Percentiles rank a stretch among this genome's conserved stretches.
These are phyloP conservation scores for Solanum clarkiae DNA, from an alignment of 257 asterid species.

Conservation along the genomic window DNA sequence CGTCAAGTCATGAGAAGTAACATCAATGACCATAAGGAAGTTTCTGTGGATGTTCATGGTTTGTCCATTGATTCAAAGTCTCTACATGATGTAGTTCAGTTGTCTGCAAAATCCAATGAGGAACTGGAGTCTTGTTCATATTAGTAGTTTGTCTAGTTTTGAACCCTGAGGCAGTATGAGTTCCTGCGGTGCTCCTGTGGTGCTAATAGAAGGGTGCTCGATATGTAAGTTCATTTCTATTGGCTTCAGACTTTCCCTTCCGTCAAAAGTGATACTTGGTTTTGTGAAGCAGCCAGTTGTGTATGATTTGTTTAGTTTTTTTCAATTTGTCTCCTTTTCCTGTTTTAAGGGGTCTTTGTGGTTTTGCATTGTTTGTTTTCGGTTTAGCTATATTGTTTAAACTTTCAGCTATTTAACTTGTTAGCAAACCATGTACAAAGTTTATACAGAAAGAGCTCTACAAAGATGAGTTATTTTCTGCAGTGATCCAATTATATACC, in stretches of 20 bases:
- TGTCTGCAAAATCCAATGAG: not conserved
- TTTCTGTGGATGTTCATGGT: not conserved
- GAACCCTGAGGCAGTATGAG: not conserved
- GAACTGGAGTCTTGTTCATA: not conserved
- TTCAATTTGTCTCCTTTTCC: not conserved
- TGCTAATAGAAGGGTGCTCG: not conserved
- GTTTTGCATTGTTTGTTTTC: not conserved
- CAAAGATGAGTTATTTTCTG: not conserved
- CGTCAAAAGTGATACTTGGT: not conserved
- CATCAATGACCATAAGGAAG: not conserved
- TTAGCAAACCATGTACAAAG: not conserved
- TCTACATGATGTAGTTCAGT: not conserved
- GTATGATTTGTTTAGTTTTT: not conserved
- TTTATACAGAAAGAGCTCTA: not conserved
- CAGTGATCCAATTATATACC: not conserved
- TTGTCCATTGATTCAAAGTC: not conserved
- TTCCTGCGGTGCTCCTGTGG: not conserved
- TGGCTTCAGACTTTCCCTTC: not conserved
- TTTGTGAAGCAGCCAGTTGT: not conserved
- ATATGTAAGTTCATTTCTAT: not conserved
- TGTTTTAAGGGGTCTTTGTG: not conserved
- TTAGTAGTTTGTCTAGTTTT: not conserved
- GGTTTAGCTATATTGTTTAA: not conserved
- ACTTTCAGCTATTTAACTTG: not conserved
- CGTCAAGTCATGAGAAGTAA: not conserved